Conservation (phyloP, 306 rosid genomes). For the Vicia sativa region DNA sequence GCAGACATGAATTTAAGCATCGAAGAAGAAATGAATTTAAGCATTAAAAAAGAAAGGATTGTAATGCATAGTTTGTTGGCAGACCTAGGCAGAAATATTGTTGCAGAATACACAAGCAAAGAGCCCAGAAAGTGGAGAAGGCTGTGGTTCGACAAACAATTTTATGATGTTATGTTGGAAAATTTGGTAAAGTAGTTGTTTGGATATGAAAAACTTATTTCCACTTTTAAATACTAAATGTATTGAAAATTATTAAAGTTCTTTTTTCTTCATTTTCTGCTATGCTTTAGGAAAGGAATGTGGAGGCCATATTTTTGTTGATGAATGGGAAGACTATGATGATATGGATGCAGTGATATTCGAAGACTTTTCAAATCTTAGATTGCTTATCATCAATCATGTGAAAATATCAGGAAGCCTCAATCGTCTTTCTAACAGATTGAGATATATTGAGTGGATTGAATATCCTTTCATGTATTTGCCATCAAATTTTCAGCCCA, state of each 20-base stretch:
- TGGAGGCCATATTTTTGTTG: not conserved
- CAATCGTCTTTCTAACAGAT: constrained; percentile 15
- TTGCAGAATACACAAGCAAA: not conserved
- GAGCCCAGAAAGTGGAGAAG: constrained; percentile 26
- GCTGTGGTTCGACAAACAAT: not conserved
- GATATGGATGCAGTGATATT: too few species aligned
- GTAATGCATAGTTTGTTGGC: not conserved
- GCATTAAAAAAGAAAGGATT: too few species aligned
- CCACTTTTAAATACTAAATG: not conserved
- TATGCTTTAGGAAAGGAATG: not conserved
- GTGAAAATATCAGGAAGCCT: constrained; percentile 12
- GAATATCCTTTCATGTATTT: constrained; percentile 20
- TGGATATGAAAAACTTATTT: not conserved
- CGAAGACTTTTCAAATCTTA: not conserved
- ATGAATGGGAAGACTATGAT: too few species aligned
- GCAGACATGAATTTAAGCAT: too few species aligned
- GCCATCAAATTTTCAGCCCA: constrained; percentile 22
- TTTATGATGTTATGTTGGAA: not conserved
- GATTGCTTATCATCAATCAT: not conserved
- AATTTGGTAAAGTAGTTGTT: constrained; percentile 18
- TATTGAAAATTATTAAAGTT: not conserved
- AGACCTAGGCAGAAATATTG: not conserved
- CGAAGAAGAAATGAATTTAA: accelerated
- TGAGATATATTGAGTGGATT: constrained; percentile 27
- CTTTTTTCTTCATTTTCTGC: not conserved